These are phyloP conservation scores for Pholiota adiposa DNA, from an alignment of 1,284 basidiomycete species.

Conservation along the genomic window DNA sequence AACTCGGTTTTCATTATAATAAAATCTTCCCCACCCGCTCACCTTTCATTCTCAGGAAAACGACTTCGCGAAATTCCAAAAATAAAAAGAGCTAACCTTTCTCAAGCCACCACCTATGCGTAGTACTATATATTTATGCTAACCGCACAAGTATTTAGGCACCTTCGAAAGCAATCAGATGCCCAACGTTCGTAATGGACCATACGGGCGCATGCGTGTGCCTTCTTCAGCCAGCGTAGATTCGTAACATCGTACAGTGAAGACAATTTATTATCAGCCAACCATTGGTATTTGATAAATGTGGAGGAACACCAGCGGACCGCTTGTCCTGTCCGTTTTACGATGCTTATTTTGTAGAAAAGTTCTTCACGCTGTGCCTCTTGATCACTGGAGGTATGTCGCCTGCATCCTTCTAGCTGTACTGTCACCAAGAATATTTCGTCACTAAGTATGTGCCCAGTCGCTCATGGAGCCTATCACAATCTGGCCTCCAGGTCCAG, in stretches of 20 bases:
- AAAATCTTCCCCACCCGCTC: no score
- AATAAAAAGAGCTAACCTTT: not conserved
- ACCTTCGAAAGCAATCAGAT: conserved; percentile 14
- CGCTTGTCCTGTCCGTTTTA: not conserved
- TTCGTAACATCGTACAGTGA: no score
- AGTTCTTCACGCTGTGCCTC: conserved; percentile 9
- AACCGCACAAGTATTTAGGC: conserved; percentile 1
- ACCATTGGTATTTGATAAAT: no score
- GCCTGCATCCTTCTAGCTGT: no score
- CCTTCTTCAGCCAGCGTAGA: not conserved
- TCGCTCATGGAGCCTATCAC: conserved; percentile 14
- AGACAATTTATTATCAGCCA: not conserved
- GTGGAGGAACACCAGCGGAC: not conserved
- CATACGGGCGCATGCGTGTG: conserved; percentile 14
- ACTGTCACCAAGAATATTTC: not conserved
- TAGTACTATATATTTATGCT: not conserved
- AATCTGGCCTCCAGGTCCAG: conserved; percentile 53
- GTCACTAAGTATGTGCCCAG: conserved; percentile 17
- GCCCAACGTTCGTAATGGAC: conserved; percentile 13
- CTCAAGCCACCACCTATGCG: not conserved
- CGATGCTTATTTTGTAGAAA: conserved; percentile 11
- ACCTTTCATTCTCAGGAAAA: not conserved
- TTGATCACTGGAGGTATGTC: conserved; percentile 14
- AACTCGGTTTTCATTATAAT: no score
- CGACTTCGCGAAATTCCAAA: not conserved